Evolutionary conservation across 1,284 basidiomycete species (phyloP), one percentile per base, ranked within the genome.

Genomic region (Volvariella volvacea): DNA sequence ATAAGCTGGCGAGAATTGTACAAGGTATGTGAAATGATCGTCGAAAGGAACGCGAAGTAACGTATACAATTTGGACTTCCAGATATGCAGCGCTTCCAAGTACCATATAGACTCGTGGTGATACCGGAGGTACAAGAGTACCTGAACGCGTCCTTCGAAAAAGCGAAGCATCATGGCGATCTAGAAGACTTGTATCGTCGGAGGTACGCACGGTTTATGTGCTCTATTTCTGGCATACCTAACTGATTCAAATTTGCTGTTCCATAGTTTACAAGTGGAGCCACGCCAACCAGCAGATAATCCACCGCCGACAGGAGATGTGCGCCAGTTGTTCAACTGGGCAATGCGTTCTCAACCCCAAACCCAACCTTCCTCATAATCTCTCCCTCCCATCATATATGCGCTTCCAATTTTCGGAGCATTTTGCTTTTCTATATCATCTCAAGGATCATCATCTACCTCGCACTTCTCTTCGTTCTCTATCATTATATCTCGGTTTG

Each of bases 51-150:
- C n/a, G n/a, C n/a, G n/a, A n/a, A n/a, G n/a, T n/a, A n/a, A n/a
- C n/a, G n/a, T n/a, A n/a, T n/a, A n/a, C n/a, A n/a, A n/a, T n/a
- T n/a, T n/a, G n/a, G n/a, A n/a, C n/a, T 57, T 40, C 34, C 54
- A 85, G 89, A 95, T 56, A 90, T 98, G 75, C 88, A 92, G 64
- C 83, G 92, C 31, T 98, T 95, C 71, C 95, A 99, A 60, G 79
- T 83, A 14, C 74, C 83, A 1, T 95, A 89, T 64, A 82, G 80
- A 50, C 68, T 95, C 46, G 83, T 87, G 55, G 83, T 82, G 50
- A 88, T 95, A 9, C 76, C 83, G 2, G 92, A 94, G 64, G 80
- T 92, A 16, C 89, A 93, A 57, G 71, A 74, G 39, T 94, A 84
- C 60, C 70, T 96, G 22, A 74, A 73, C 36, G 70, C 76, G 43